These are phyloP conservation scores for Cordia subcordata DNA, from an alignment of 257 asterid genomes.

Conservation along the genomic window DNA sequence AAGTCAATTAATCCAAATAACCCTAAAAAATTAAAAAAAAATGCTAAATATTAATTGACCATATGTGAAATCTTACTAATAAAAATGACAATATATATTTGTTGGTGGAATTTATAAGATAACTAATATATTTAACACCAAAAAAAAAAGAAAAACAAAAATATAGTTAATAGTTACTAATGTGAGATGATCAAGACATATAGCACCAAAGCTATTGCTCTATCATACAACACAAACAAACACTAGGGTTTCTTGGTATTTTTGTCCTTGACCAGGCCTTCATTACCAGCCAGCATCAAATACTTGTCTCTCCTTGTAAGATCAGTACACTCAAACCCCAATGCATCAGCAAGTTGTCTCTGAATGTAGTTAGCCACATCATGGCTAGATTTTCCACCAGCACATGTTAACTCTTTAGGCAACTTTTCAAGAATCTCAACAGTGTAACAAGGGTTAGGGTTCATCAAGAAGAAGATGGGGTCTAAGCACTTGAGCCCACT, in stretches of 20 bases:
- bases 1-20: too few species aligned
- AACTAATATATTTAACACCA: too few species aligned
- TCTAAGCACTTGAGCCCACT: constrained; percentile 87
- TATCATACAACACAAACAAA: too few species aligned
- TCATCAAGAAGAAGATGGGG: constrained; percentile 80
- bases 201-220: too few species aligned
- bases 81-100: too few species aligned
- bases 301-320: constrained; percentile 89
- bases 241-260: constrained; percentile 2
- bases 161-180: too few species aligned
- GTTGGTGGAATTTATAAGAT: too few species aligned
- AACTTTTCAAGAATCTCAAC: constrained; percentile 50
- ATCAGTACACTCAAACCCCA: constrained; percentile 81
- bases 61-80: too few species aligned
- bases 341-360: constrained; percentile 50
- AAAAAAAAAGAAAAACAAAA: too few species aligned
- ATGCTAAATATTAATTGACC: too few species aligned
- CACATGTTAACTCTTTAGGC: constrained; percentile 59
- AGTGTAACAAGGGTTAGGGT: constrained; percentile 57
- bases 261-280: constrained; percentile 57
- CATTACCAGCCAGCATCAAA: constrained; percentile 91
- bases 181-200: too few species aligned
- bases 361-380: constrained; percentile 92
- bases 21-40: too few species aligned
- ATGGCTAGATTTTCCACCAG: constrained; percentile 63